These are phyloP conservation scores for Beauveria bassiana DNA, from an alignment of 2,329 filamentous ascomycete species.

Conservation along the genomic window DNA sequence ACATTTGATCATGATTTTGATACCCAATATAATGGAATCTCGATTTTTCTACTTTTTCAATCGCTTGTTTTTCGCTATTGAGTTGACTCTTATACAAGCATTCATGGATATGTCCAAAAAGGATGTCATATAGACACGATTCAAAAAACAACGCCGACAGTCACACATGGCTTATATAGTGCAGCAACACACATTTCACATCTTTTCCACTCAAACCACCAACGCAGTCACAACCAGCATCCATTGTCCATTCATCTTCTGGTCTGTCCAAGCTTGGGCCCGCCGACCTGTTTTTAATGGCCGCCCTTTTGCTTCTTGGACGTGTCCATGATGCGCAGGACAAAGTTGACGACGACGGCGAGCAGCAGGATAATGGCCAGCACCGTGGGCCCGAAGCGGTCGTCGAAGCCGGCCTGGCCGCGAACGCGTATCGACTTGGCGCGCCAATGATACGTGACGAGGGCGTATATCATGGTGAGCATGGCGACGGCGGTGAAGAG, in stretches of 20 bases:
- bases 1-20: neutral
- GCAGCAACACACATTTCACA: neutral
- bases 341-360: conserved; percentile 94
- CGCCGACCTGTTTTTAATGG: neutral
- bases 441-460: conserved; percentile 95
- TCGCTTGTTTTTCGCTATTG: neutral
- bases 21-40: conserved; percentile 1
- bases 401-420: conserved; percentile 93
- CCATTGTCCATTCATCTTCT: neutral
- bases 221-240: neutral
- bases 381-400: conserved; percentile 87
- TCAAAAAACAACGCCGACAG: neutral
- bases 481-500: conserved; percentile 93
- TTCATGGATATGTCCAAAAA: conserved; percentile 4
- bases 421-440: conserved; percentile 85
- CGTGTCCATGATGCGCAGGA: conserved; percentile 57
- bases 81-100: neutral
- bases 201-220: neutral
- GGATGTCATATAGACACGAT: neutral
- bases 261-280: too few species aligned
- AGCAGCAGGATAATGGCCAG: conserved; percentile 77
- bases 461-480: conserved; percentile 89
- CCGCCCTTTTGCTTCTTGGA: conserved; percentile 30
- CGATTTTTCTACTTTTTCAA: neutral
- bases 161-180: neutral